phyloP scores from a whole-genome alignment of 768 basidiomycete species.

The Russula griseocarnosa region DNA sequence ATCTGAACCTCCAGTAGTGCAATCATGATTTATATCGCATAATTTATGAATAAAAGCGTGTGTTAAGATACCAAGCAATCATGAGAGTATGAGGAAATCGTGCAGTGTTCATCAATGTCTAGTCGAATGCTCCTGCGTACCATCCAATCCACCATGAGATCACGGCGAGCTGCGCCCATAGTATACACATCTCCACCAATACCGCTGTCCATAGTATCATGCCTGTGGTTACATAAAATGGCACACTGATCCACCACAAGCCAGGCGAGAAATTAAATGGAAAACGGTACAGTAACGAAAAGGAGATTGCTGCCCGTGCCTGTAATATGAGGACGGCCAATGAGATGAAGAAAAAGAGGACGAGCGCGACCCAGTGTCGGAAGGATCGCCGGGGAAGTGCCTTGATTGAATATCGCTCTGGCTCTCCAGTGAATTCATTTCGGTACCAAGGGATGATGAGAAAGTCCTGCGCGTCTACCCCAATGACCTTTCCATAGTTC shows the following conservation, averaged over 20 bases:
- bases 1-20: not conserved
- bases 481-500: conserved; percentile 76
- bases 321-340: conserved; percentile 54
- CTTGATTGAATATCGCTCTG: conserved; percentile 59
- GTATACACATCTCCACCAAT: conserved; percentile 52
- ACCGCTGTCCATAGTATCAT: conserved; percentile 67
- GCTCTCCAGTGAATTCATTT: conserved; percentile 78
- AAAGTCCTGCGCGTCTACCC: conserved; percentile 74
- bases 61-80: conserved; percentile 6
- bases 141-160: conserved; percentile 75
- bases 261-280: conserved; percentile 56
- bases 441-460: conserved; percentile 79
- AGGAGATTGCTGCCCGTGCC: conserved; percentile 53
- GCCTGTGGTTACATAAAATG: conserved; percentile 61
- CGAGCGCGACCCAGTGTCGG: conserved; percentile 63
- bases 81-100: conserved; percentile 4
- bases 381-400: conserved; percentile 58
- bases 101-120: conserved; percentile 17
- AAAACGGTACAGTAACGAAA: conserved; percentile 50
- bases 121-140: conserved; percentile 51
- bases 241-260: conserved; percentile 58
- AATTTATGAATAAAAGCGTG: conserved; percentile 23
- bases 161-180: conserved; percentile 55
- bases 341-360: conserved; percentile 48
- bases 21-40: conserved; percentile 12